Evolutionary conservation across 805 yeast species (phyloP).

Genomic region (Wickerhamiella sorbophila): DNA sequence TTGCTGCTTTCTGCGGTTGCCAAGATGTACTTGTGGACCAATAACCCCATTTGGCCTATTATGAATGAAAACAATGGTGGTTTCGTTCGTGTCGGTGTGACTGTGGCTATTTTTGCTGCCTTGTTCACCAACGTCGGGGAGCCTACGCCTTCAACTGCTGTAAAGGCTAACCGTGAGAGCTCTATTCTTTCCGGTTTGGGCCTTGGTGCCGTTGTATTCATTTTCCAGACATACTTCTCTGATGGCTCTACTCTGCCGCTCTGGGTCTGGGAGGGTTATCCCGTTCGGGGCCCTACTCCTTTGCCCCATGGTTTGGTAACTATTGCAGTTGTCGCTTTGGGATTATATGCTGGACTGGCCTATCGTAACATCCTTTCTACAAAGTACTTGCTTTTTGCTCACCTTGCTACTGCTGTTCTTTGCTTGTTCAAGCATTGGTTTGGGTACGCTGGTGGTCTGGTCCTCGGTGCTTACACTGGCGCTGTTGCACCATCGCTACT

Average conservation of each 20-base stretch:
- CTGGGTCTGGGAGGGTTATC: constrained; percentile 96
- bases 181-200: constrained; percentile 44
- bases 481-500: constrained; percentile 48
- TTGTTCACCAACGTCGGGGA: constrained; percentile 32
- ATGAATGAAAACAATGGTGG: constrained; percentile 83
- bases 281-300: constrained; percentile 74
- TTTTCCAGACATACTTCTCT: constrained; percentile 56
- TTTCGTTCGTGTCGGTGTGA: constrained; percentile 54
- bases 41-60: constrained; percentile 94
- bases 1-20: constrained; percentile 56
- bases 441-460: constrained; percentile 62
- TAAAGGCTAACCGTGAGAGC: constrained; percentile 5
- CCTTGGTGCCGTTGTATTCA: constrained; percentile 61
- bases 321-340: constrained; percentile 43
- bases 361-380: constrained; percentile 20
- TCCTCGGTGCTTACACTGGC: constrained; percentile 44
- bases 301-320: constrained; percentile 64
- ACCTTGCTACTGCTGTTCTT: constrained; percentile 37
- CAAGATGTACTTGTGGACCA: constrained; percentile 64
- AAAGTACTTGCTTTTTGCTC: constrained; percentile 31
- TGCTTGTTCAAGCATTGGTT: constrained; percentile 48
- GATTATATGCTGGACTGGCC: constrained; percentile 35
- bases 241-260: constrained; percentile 78
- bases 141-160: neutral
- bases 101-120: constrained; percentile 49